Base-by-base conservation (phyloP, 2,329 filamentous ascomycete species). In the Colletotrichum tanaceti region DNA sequence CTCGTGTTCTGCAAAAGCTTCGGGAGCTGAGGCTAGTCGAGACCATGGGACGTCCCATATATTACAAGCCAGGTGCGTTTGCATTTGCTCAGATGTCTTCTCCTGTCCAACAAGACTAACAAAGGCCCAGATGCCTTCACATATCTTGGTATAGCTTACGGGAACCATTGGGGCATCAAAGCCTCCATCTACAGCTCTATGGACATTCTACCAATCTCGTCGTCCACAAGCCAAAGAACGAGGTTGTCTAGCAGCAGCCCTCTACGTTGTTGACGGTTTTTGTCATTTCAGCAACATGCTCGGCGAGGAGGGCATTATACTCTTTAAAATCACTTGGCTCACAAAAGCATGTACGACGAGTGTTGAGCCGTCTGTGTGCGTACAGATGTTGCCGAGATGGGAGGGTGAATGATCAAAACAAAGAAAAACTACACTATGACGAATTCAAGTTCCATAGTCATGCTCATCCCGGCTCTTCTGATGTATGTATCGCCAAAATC, bases 51-150 rank as follows among this genome's bases (percentile, higher is more conserved):
- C 81, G 80, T 53, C 80, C 83, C 1, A 89, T 96, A 58, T 95
- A 93, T 77, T 97, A 97, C 81, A 97, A 97, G 75, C 87, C 86
- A 73, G 90, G 91, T 85, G 76, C 83, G 77, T 87, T 18, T 18
- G 35, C 18, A 6, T 20, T 41, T 67, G 24, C 24, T 44, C 10
- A 55, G 28, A 43, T 22, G 14, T 39, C 10, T 18, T 52, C 52
- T 3, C 24, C 10, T 13, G 6, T 7, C 3, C 14, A 16, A 13
- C 55, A 44, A 49, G 28, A 53, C 72, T 73, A 58, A 73, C 50
- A 41, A 14, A n/a, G 9, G 35, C 39, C 59, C 61, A 89, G 90
- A 93, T 81, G 89, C 87, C 0, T 92, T 86, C 74, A 92, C 91
- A 1, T 86, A 91, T 75, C 79, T 93, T 35, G 87, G 87, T 4